Base-by-base conservation (phyloP, 2,329 filamentous ascomycete species). In the Macrophomina tecta region DNA sequence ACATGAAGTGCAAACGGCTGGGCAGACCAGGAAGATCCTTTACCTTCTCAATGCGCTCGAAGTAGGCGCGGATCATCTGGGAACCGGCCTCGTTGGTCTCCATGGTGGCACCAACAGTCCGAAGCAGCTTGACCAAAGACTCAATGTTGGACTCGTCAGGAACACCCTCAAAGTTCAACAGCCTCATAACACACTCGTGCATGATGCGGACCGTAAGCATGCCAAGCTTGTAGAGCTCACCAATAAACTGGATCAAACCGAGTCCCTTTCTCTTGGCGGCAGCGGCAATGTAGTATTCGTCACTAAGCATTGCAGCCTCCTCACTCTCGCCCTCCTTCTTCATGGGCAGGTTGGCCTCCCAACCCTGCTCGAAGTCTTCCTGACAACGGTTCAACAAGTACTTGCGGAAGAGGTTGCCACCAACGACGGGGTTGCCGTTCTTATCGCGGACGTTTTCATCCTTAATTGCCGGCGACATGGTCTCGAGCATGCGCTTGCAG, bases 161-260 rank as follows among this genome's bases (percentile, higher is more conserved):
- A 69, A 93, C 84, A 69, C 92, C 93, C 76, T 94, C 91, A 80
- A 96, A 98, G 82, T 99, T 94, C 72, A 99, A 92, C 70, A 99
- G 87, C 82, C 97, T 97, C 83, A 93, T 90, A 34, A 99, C 93
- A 86, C 95, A 99, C 81, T 97, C 93, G 84, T 99, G 94, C 95
- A 99, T 99, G 82, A 99, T 99, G 79, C 94, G 92, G 80, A 97
- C 92, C 69, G 95, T 99, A 80, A 99, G 87, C 95, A 99, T 99
- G 78, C 91, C 90, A 69, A 99, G 89, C 86, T 98, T 99, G 88
- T 97, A 99, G 53, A 99, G 88, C 82, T 99, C 95, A 84, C 95
- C 95, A 77, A 99, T 99, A 83, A 99, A 99, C 82, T 97, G 94
- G 70, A 99, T 94, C 28, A 99, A 88, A 90, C 95, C 95, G 70